A percentile compares a stretch with the other conserved stretches of the same genome.
phyloP scores from a whole-genome alignment of 2,329 filamentous ascomycete species.

The Colletotrichum aenigma region DNA sequence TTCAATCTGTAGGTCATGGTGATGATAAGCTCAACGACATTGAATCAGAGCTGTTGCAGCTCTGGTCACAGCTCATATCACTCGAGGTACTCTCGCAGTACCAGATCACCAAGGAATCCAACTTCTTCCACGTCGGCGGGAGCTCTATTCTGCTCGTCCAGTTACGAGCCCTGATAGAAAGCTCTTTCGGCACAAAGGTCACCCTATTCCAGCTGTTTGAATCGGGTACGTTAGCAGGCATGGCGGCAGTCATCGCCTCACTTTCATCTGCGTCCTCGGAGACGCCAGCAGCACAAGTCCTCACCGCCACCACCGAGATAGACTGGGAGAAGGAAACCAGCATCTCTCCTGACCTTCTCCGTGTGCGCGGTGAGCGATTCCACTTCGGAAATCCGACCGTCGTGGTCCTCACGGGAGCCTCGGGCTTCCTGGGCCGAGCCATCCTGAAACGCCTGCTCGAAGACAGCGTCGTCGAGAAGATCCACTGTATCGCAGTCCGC shows the following conservation, averaged over 20 bases:
- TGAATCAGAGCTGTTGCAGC: neutral
- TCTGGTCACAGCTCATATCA: neutral
- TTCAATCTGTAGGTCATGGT: neutral
- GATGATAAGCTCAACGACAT: neutral
- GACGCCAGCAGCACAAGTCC: neutral
- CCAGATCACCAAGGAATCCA: conserved; percentile 19
- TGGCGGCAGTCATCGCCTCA: conserved; percentile 29
- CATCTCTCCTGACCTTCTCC: neutral
- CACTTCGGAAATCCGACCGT: neutral
- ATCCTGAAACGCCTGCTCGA: conserved; percentile 36
- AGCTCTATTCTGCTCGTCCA: conserved; percentile 37
- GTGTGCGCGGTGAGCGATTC: neutral
- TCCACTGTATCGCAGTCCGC: conserved; percentile 45
- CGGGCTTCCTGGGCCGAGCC: conserved; percentile 39
- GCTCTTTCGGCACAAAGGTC: conserved; percentile 28
- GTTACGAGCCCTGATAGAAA: conserved; percentile 34
- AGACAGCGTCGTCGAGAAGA: conserved; percentile 27
- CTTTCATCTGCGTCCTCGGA: neutral
- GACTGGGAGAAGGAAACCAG: conserved; percentile 41
- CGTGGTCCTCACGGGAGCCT: conserved; percentile 37
- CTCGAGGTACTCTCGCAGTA: neutral
- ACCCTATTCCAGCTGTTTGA: conserved; percentile 36
- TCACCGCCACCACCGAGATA: neutral
- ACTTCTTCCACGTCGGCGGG: conserved; percentile 42
- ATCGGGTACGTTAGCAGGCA: conserved; percentile 34